Base-by-base conservation (phyloP, 345 rosid species). In the Eucalyptus sp. region DNA sequence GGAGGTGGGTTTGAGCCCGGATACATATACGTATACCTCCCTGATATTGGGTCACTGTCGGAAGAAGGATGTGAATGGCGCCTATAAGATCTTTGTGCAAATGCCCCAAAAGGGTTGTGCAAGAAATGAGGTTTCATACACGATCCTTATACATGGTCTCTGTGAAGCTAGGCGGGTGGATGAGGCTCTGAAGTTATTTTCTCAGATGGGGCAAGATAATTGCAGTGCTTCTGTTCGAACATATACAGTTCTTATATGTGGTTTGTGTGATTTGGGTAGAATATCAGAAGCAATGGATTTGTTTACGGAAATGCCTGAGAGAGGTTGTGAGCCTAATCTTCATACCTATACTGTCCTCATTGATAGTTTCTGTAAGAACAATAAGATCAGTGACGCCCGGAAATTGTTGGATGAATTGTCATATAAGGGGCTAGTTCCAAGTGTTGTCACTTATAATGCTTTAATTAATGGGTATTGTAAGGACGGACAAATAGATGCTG, bases 381-480 rank as follows among this genome's bases (percentile, higher is more conserved):
- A 90, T 87, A 92, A 94, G 89, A 43, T 96, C 86, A 93, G 93
- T 87, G 96, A 96, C 85, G 96, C 96, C 16, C 95, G 95, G 86
- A 90, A 86, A 87, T 86, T 95, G 94, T 87, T 96, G 46, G 91
- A 88, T 91, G 93, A 90, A 79, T 93, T 96, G 95, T 51, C 93
- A 87, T 94, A 91, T 93, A 96, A 91, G 89, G 93, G 97, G 91
- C 87, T 94, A 87, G 90, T 90, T 91, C 99, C 97, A 43, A 92
- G 66, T 92, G 95, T 94, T 66, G 94, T 96, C 89, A 96, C 99
- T 31, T 97, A 96, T 87, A 97, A 97, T 93, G 98, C 96, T 18
- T 91, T 97, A 91, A 94, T 96, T 90, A 93, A 95, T 81, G 99
- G 99, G 89, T 96, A 96, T 80, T 96, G 97, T 89, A 95, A 96